Base-by-base conservation (phyloP, 1,284 basidiomycete genomes). In the Ustilago esculenta region DNA sequence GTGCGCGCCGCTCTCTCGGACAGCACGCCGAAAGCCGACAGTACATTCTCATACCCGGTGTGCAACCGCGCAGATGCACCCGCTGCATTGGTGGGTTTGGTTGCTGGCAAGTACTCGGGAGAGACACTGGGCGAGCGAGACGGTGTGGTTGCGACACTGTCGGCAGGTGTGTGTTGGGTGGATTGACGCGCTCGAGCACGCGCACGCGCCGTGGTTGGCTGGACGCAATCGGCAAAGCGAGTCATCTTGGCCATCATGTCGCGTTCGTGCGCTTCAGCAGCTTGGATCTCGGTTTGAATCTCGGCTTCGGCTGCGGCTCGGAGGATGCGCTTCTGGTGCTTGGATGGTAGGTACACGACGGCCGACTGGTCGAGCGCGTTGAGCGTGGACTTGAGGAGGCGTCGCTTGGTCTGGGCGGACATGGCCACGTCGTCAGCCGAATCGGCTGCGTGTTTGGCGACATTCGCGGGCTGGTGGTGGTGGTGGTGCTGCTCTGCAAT, bases 221-320 rank as follows among this genome's bases (percentile, higher is more conserved):
- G 67, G 0, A 60, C 18, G 3, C 56, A 45, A 20, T 70, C 67
- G 10, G 67, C 67, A 5, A 70, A 60, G 9, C 56, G 56, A 18
- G 56, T 60, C 67, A 70, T 70, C 44, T 70, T 70, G 35, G 60
- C 59, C 66, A 60, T 65, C 49, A 60, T 54, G 25, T 34, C 53
- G 32, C 56, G 47, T 17, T 51, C 60, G 20, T 61, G 45, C 9
- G 46, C 47, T 30, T 59, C 46, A n/a, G 51, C 49, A 12, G 42
- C 37, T 39, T 55, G 44, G 6, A 24, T 25, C 15, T 49, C n/a
- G n/a, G n/a, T n/a, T n/a, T n/a, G n/a, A n/a, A n/a, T n/a, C n/a
- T n/a, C 44, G 5, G 56, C 66, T 47, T 47, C 52, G n/a, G 48
- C 67, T 6, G 45, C 57, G 21, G 66, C 59, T 25, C 66, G 66